These are phyloP conservation scores for Rhizopus microsporus DNA, from an alignment of 371 early-diverging fungal genomes.

Conservation along the genomic window DNA sequence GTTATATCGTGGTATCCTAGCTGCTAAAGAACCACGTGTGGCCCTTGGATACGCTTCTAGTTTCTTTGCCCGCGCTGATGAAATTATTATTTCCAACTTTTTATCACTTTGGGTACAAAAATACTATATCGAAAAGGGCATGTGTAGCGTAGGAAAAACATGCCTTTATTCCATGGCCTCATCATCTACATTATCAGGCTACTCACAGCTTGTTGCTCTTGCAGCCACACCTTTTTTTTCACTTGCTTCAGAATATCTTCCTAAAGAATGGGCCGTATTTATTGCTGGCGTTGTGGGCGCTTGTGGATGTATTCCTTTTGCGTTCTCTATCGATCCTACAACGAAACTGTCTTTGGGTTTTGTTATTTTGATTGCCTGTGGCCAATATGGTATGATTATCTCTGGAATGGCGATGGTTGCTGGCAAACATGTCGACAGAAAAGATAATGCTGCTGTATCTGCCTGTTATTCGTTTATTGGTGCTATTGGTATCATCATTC, in stretches of 20 bases:
- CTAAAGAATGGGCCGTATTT: slow-evolving; percentile 50
- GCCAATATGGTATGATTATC: slow-evolving; percentile 78
- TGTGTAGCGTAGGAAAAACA: slow-evolving; percentile 39
- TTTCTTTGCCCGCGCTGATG: slow-evolving; percentile 76
- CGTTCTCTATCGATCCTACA: slow-evolving; percentile 59
- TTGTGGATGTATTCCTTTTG: slow-evolving; percentile 61
- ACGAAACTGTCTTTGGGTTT: slow-evolving; percentile 48
- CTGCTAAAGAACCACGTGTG: slow-evolving; percentile 60
- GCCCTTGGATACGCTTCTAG: slow-evolving; percentile 61
- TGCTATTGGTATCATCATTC: slow-evolving; percentile 48
- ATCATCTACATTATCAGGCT: slow-evolving; percentile 65
- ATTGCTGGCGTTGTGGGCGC: slow-evolving; percentile 63
- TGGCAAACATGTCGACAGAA: slow-evolving; percentile 48
- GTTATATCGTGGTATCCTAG: slow-evolving; percentile 31
- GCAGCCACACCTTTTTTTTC: slow-evolving; percentile 71
- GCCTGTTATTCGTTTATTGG: slow-evolving; percentile 74
- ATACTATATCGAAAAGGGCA: slow-evolving; percentile 58
- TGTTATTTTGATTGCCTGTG: slow-evolving; percentile 66
- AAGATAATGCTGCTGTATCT: slow-evolving; percentile 67
- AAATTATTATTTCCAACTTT: slow-evolving; percentile 72
- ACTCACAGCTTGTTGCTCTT: slow-evolving; percentile 72
- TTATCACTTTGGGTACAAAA: slow-evolving; percentile 75
- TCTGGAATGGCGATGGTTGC: slow-evolving; percentile 69
- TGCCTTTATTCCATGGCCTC: slow-evolving; percentile 52
- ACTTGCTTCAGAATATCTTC: slow-evolving; percentile 42